Conservation (phyloP, 2,329 filamentous ascomycete species). For the Sporothrix luriei region DNA sequence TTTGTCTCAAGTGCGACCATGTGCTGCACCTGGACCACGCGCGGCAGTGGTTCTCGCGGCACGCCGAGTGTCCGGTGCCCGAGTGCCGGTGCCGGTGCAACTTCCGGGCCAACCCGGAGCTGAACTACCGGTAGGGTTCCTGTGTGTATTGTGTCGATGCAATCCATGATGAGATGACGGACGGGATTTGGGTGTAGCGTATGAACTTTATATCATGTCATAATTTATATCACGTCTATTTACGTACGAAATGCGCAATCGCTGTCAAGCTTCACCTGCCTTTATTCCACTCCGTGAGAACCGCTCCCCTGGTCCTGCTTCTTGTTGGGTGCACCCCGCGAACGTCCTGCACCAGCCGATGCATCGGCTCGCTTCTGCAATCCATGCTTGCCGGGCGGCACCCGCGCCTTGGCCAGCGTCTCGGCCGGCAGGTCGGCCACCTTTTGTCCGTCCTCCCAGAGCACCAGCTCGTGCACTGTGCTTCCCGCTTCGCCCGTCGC, state of each 20-base stretch:
- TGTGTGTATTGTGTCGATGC: too few relatives aligned
- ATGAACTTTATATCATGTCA: too few relatives aligned
- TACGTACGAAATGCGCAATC: not conserved
- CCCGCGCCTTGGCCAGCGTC: constrained; percentile 49
- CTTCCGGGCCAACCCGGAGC: constrained; percentile 61
- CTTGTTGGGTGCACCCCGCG: not conserved
- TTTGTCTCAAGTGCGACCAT: constrained; percentile 69
- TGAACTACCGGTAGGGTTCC: constrained; percentile 52
- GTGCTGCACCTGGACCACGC: constrained; percentile 69
- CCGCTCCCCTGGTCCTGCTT: not conserved
- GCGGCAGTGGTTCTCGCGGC: constrained; percentile 65
- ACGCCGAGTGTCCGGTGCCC: constrained; percentile 68
- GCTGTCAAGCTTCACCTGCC: not conserved
- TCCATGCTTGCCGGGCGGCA: constrained; percentile 52
- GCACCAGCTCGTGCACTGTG: constrained; percentile 45
- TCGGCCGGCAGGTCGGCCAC: constrained; percentile 66
- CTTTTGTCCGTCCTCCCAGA: constrained; percentile 72
- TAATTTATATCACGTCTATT: constrained; percentile 10
- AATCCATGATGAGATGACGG: not conserved
- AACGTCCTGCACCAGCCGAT: not conserved
- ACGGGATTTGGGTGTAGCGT: not conserved
- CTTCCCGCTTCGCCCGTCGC: not conserved
- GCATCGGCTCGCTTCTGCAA: not conserved
- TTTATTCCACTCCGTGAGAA: not conserved
- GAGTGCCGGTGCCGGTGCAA: constrained; percentile 69